phyloP scores from a whole-genome alignment of 176 grass and related monocot species.

The Eremochloa ophiuroides region DNA sequence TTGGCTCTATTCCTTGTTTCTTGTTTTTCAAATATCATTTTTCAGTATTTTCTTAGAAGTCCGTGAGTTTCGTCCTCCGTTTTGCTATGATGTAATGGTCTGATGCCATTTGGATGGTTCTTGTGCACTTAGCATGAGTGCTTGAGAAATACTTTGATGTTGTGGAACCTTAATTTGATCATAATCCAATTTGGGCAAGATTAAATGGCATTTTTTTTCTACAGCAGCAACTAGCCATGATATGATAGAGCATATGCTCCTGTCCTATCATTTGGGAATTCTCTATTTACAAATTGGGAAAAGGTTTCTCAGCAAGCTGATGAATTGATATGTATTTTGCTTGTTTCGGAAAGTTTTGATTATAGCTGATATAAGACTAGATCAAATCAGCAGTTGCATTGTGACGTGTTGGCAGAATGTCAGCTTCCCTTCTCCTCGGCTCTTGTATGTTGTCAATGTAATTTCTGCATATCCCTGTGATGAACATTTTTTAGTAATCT shows the following conservation, averaged over 20 bases:
- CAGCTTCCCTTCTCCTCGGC: neutral
- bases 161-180: neutral
- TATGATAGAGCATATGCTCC: neutral
- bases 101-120: neutral
- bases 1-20: too few species aligned
- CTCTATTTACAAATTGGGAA: neutral
- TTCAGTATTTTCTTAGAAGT: too few species aligned
- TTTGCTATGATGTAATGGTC: too few species aligned
- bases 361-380: neutral
- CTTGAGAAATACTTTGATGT: neutral
- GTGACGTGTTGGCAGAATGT: neutral
- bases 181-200: neutral
- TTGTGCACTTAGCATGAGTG: neutral
- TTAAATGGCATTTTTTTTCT: neutral
- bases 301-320: neutral
- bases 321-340: neutral
- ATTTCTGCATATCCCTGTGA: constrained; percentile 22
- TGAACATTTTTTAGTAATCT: constrained; percentile 56
- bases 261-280: neutral
- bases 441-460: neutral
- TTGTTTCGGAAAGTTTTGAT: neutral
- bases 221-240: neutral
- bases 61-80: too few species aligned
- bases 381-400: neutral
- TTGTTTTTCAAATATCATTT: too few species aligned